phyloP scores from a whole-genome alignment of 208 protist genomes.

The Angomonas desouzai region DNA sequence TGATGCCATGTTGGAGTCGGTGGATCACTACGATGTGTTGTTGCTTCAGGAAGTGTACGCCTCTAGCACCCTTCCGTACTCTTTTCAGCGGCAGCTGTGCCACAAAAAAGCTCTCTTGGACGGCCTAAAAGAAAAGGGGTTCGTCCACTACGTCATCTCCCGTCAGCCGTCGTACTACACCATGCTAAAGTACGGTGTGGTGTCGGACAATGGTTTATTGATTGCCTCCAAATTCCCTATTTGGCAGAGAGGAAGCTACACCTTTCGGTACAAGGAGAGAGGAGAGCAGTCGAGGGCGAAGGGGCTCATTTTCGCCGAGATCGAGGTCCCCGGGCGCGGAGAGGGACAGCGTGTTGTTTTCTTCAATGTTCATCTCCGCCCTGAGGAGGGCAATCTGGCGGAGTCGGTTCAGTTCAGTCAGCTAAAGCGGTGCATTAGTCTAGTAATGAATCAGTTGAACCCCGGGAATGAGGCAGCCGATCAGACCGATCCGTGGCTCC shows the following conservation, averaged over 20 bases:
- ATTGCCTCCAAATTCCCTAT: slow-evolving; percentile 86
- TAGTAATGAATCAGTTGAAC: slow-evolving; percentile 55
- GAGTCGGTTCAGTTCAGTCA: slow-evolving; percentile 77
- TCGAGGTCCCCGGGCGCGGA: slow-evolving; percentile 50
- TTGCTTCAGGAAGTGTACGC: slow-evolving; percentile 87
- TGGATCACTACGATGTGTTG: slow-evolving; percentile 80
- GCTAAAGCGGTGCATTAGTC: slow-evolving; percentile 57
- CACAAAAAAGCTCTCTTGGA: slow-evolving; percentile 74
- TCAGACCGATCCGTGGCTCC: slow-evolving; percentile 18
- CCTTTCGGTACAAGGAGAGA: slow-evolving; percentile 56
- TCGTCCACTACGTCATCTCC: slow-evolving; percentile 80
- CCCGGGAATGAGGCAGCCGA: slow-evolving; percentile 6
- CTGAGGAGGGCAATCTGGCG: slow-evolving; percentile 43
- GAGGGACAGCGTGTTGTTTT: slow-evolving; percentile 39
- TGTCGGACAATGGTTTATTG: slow-evolving; percentile 83
- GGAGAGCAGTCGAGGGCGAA: slow-evolving; percentile 38
- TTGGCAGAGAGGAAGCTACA: slow-evolving; percentile 75
- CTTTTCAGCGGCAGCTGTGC: slow-evolving; percentile 66
- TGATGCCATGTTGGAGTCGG: slow-evolving; percentile 54
- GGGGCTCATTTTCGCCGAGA: slow-evolving; percentile 82
- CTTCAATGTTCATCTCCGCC: slow-evolving; percentile 84
- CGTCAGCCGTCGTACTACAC: slow-evolving; percentile 80
- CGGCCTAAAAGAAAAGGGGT: slow-evolving; percentile 63
- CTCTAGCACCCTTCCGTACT: slow-evolving; percentile 69
- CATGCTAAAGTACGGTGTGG: slow-evolving; percentile 70